These are phyloP conservation scores for Fraxinus floribunda DNA, from an alignment of 305 asterid species.

Conservation along the genomic window DNA sequence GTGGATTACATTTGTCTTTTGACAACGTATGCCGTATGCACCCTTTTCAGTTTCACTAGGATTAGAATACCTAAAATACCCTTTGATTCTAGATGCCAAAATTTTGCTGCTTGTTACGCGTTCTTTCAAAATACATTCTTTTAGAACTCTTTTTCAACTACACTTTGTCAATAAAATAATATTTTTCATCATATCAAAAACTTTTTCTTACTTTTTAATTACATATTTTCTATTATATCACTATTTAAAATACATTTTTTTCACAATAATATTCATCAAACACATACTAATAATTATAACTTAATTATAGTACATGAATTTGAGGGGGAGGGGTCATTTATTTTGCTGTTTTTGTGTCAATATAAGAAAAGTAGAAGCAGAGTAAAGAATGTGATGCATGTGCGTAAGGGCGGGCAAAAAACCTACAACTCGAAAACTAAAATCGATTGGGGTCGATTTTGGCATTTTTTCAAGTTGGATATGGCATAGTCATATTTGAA, in stretches of 20 bases:
- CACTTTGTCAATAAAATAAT: no score
- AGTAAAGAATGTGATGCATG: conserved; percentile 53
- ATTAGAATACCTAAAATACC: conserved; percentile 23
- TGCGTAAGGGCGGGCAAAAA: conserved; percentile 19
- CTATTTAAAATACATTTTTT: no score
- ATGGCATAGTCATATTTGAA: background rate
- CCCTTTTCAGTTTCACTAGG: background rate
- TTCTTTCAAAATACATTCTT: no score
- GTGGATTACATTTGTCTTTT: conserved; percentile 52
- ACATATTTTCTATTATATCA: no score
- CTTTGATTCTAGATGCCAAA: conserved; percentile 10
- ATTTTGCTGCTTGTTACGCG: background rate
- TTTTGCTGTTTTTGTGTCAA: background rate
- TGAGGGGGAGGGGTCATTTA: conserved; percentile 18
- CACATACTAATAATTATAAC: background rate
- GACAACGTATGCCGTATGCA: conserved; percentile 10
- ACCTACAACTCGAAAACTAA: background rate
- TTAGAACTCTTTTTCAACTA: no score
- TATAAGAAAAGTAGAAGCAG: conserved; percentile 11
- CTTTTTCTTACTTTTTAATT: no score
- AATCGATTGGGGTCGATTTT: background rate
- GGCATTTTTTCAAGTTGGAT: background rate
- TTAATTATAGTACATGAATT: conserved; percentile 10
- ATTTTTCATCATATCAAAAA: no score
- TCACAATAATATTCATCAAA: no score